Base-by-base conservation (phyloP, 306 rosid genomes). In the Canavalia gladiata region DNA sequence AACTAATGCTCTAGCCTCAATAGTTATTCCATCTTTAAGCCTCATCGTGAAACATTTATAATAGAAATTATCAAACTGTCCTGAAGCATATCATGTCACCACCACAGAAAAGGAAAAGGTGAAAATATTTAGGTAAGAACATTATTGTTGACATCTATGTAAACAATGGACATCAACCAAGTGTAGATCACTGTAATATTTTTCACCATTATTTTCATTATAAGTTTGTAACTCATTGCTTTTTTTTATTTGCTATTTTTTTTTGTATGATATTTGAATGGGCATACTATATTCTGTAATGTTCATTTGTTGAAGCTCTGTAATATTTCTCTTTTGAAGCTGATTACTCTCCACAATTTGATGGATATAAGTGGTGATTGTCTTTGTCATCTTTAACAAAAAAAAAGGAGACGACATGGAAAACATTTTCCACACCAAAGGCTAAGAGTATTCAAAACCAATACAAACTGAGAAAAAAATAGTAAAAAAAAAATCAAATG, bases 121-220 rank as follows among this genome's bases (percentile, higher is more conserved):
- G 7, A 8, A 41, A 8, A 12, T 29, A 29, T 50, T 51, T 13
- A 8, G 39, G 55, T 73, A 31, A 46, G 13, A 37, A 77, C 12
- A 49, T 34, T 18, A 4, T 71, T 80, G 35, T 70, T 12, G n/a
- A 51, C 35, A 34, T 79, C 50, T 7, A 58, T 70, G 31, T 49
- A 47, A 7, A 71, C 47, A 37, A 71, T 60, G 72, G 12, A 71
- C 43, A 81, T 63, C 84, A 43, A 63, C 30, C 56, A 62, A 30
- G 74, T 63, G 67, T 63, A 62, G 51, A 33, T 63, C 49, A 81
- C 49, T 72, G 9, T 9, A 33, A 47, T 57, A 12, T 10, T n/a
- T 46, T 8, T 46, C 28, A 11, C 30, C 39, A 28, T 18, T 65
- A 6, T 37, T 11, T 6, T 42, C 29, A 13, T 13, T 63, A 31